A percentile compares a stretch with the other conserved stretches of the same genome.
phyloP scores from a whole-genome alignment of 2,329 filamentous ascomycete species.

The Pyrenophora tritici-repentis region DNA sequence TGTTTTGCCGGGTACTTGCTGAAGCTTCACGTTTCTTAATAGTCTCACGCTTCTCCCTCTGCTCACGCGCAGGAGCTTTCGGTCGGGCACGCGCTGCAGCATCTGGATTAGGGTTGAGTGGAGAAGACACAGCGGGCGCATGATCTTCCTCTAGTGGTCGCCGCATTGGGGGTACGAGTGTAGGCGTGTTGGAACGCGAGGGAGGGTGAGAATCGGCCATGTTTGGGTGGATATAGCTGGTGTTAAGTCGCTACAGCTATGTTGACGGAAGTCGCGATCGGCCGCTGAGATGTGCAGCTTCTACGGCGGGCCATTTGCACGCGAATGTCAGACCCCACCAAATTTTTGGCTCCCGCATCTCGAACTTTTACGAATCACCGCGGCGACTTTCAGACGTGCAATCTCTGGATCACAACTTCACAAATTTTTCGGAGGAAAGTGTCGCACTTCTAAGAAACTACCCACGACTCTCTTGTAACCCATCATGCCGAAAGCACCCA shows the following conservation, averaged over 20 bases:
- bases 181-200: slow-evolving; percentile 46
- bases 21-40: slow-evolving; percentile 59
- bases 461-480: neutral
- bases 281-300: slow-evolving; percentile 13
- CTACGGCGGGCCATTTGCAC: slow-evolving; percentile 21
- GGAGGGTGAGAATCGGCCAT: slow-evolving; percentile 45
- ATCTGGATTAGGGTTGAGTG: slow-evolving; percentile 69
- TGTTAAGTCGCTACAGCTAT: slow-evolving; percentile 9
- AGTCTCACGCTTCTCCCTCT: slow-evolving; percentile 58
- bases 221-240: slow-evolving; percentile 6
- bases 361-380: slow-evolving; percentile 11
- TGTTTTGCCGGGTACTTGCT: slow-evolving; percentile 44
- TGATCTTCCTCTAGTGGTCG: slow-evolving; percentile 71
- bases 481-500: slow-evolving; percentile 78
- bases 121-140: slow-evolving; percentile 72
- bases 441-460: too few species aligned
- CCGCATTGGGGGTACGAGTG: slow-evolving; percentile 60
- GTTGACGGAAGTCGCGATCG: slow-evolving; percentile 12
- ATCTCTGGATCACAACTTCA: neutral
- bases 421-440: neutral
- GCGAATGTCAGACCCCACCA: slow-evolving; percentile 18
- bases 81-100: slow-evolving; percentile 50
- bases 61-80: slow-evolving; percentile 47
- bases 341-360: slow-evolving; percentile 18
- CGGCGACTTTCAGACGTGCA: neutral